Conservation (phyloP, 2,329 filamentous ascomycete genomes). For the Sordariomycetes sp. region DNA sequence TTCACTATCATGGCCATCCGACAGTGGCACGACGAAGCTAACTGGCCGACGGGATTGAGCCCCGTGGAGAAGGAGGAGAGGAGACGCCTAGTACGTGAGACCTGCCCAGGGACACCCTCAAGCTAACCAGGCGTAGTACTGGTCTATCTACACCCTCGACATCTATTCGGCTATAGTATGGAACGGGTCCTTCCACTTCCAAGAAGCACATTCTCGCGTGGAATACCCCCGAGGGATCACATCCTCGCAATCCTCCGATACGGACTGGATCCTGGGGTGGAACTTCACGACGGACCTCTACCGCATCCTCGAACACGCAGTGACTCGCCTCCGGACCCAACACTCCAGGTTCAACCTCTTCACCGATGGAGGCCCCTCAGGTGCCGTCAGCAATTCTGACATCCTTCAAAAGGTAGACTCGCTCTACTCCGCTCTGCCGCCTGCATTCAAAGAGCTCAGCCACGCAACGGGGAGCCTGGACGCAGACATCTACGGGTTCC, state of each 20-base stretch:
- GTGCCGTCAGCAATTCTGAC: background rate
- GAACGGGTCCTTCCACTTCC: constrained; percentile 16
- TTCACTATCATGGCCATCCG: constrained; percentile 36
- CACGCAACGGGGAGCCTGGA: constrained; percentile 14
- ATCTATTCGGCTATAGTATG: constrained; percentile 43
- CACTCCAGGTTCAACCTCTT: constrained; percentile 12
- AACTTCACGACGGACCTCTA: constrained; percentile 48
- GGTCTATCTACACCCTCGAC: constrained; percentile 47
- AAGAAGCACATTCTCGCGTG: constrained; percentile 14
- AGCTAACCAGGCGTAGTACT: constrained; percentile 24
- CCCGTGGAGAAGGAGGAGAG: constrained; percentile 35
- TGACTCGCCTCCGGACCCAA: constrained; percentile 14
- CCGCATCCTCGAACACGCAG: constrained; percentile 40
- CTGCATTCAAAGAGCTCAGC: constrained; percentile 16
- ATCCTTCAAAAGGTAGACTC: constrained; percentile 9
- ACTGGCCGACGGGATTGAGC: constrained; percentile 35
- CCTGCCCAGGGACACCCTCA: background rate
- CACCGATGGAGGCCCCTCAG: constrained; percentile 6
- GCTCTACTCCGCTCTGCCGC: constrained; percentile 15
- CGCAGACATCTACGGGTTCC: constrained; percentile 20
- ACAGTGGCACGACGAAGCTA: constrained; percentile 38
- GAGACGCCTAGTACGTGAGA: constrained; percentile 25
- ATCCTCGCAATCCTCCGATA: constrained; percentile 5
- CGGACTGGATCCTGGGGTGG: constrained; percentile 42
- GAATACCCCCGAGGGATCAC: constrained; percentile 9